These are phyloP conservation scores for Ganoderma leucocontextum DNA, from an alignment of 1,284 basidiomycete species.

Conservation along the genomic window DNA sequence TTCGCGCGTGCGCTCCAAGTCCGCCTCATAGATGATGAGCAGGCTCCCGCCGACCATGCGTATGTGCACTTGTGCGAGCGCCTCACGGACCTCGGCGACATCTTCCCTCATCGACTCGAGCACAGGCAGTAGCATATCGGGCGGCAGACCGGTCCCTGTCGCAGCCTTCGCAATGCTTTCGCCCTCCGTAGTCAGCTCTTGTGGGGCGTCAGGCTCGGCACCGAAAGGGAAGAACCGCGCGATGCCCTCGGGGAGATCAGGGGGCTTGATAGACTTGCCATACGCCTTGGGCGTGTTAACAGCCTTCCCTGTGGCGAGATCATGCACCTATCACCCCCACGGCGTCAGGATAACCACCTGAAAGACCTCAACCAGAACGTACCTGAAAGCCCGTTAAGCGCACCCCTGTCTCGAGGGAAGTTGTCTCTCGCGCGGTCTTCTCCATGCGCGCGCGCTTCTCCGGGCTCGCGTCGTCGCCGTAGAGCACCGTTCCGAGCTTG, in stretches of 20 bases:
- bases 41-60: conserved; percentile 87
- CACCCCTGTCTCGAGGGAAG: conserved; percentile 79
- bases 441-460: conserved; percentile 88
- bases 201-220: conserved; percentile 18
- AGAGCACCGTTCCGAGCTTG: conserved; percentile 90
- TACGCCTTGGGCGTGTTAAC: conserved; percentile 80
- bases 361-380: too few relatives aligned
- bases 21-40: conserved; percentile 87
- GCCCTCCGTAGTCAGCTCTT: background rate
- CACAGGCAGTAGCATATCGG: conserved; percentile 63
- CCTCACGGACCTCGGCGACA: conserved; percentile 63
- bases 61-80: conserved; percentile 68
- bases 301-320: conserved; percentile 60
- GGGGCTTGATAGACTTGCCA: conserved; percentile 77
- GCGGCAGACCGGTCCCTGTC: conserved; percentile 58
- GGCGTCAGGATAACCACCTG: background rate
- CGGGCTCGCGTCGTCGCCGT: conserved; percentile 71
- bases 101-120: conserved; percentile 65
- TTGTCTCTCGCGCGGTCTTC: conserved; percentile 74
- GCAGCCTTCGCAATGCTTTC: conserved; percentile 7
- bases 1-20: conserved; percentile 53
- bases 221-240: conserved; percentile 80
- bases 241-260: conserved; percentile 79
- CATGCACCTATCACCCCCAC: conserved; percentile 69
- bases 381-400: conserved; percentile 90